Percentiles rank a stretch among this genome's conserved stretches.
Evolutionary conservation across 352 stramenopile genomes (phyloP).

Genomic region (Globisporangium megalacanthum): DNA sequence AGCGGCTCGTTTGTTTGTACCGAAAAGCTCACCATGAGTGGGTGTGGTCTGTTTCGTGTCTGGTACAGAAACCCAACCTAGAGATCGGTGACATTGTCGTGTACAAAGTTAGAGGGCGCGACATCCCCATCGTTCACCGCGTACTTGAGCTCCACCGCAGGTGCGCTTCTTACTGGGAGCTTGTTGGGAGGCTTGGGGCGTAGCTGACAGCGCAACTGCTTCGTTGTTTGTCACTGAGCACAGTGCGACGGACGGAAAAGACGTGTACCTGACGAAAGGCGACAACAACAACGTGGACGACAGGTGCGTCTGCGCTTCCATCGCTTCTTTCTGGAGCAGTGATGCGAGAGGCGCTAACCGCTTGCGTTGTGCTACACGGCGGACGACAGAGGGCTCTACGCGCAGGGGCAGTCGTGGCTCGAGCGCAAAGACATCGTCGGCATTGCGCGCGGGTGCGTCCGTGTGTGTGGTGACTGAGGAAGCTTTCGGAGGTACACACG

Average conservation of each 20-base stretch:
- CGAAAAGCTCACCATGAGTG: neutral
- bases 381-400: slow-evolving; percentile 88
- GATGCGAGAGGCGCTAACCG: neutral
- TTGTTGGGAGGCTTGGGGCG: neutral
- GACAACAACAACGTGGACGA: slow-evolving; percentile 99
- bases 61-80: slow-evolving; percentile 53
- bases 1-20: neutral
- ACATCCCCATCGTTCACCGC: slow-evolving; percentile 99
- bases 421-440: slow-evolving; percentile 97
- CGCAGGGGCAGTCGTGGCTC: slow-evolving; percentile 97
- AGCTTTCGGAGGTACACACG: neutral
- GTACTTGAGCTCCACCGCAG: slow-evolving; percentile 96
- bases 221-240: slow-evolving; percentile 6
- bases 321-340: neutral
- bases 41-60: too few species aligned
- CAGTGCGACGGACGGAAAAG: slow-evolving; percentile 73
- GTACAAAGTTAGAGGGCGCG: slow-evolving; percentile 97
- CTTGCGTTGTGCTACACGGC: neutral
- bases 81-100: slow-evolving; percentile 92
- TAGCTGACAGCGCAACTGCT: neutral
- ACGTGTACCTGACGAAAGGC: slow-evolving; percentile 98
- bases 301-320: slow-evolving; percentile 38
- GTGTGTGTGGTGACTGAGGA: neutral
- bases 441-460: slow-evolving; percentile 84
- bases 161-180: slow-evolving; percentile 18